These are phyloP conservation scores for Wolfiporia cocos DNA, from an alignment of 1,284 basidiomycete species.

Conservation along the genomic window DNA sequence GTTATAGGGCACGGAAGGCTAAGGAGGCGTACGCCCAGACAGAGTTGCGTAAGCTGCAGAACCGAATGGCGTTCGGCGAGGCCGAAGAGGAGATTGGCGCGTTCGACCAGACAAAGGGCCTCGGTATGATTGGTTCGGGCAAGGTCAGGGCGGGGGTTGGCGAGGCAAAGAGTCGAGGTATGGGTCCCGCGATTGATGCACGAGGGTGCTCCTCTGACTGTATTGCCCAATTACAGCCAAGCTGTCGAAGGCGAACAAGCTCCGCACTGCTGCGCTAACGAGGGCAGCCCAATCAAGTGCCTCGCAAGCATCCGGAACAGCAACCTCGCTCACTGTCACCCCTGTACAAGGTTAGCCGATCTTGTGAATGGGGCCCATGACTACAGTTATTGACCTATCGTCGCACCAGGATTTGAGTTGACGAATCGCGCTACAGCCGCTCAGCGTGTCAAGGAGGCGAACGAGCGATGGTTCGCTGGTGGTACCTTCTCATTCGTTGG, in stretches of 20 bases:
- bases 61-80: slow-evolving; percentile 94
- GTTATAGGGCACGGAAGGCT: slow-evolving; percentile 81
- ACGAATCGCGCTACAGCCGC: slow-evolving; percentile 78
- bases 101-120: slow-evolving; percentile 93
- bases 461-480: slow-evolving; percentile 87
- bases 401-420: slow-evolving; percentile 70
- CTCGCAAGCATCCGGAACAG: slow-evolving; percentile 74
- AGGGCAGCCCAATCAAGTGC: slow-evolving; percentile 56
- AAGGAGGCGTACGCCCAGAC: slow-evolving; percentile 98
- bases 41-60: slow-evolving; percentile 94
- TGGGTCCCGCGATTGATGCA: slow-evolving; percentile 19
- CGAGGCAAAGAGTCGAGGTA: slow-evolving; percentile 86
- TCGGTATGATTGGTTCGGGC: slow-evolving; percentile 96
- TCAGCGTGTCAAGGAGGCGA: slow-evolving; percentile 84
- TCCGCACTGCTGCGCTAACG: slow-evolving; percentile 80
- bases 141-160: slow-evolving; percentile 83
- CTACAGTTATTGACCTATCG: slow-evolving; percentile 2
- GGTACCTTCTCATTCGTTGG: slow-evolving; percentile 81
- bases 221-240: slow-evolving; percentile 56
- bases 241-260: slow-evolving; percentile 93
- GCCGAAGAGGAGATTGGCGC: slow-evolving; percentile 94
- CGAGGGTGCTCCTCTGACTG: slow-evolving; percentile 3
- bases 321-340: slow-evolving; percentile 90
- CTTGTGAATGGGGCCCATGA: slow-evolving; percentile 4
- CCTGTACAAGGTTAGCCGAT: slow-evolving; percentile 80